Base-by-base conservation (phyloP, 2,329 filamentous ascomycete genomes). In the Penicillium sp. region DNA sequence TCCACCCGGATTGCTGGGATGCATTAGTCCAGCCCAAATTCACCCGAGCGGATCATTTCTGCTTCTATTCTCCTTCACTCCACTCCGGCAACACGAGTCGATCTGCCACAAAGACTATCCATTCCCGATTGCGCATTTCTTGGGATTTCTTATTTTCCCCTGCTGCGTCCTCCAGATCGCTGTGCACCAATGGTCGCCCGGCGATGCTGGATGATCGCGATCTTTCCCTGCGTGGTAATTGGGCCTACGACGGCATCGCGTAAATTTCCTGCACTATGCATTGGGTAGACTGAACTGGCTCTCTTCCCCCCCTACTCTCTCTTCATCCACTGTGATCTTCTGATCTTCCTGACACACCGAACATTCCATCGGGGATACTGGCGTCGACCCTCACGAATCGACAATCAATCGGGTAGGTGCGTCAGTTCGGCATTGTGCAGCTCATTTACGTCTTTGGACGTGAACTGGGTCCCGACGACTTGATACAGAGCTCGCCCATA, bases 1-100 rank as follows among this genome's bases (percentile, higher is more conserved):
- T 44, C 42, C 22, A 44, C 35, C 44, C 45, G 23, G 37, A 32
- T 14, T 28, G 18, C 44, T 51, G 47, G 48, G 42, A 48, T 45
- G 32, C 38, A 38, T 29, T 35, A 12, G 27, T 31, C 39, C 33
- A 35, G 29, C 22, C 32, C 18, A 27, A 29, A 35, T 41, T 35
- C 32, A 27, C 20, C 34, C 15, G 32, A 30, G 16, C 17, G 37
- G 17, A 11, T n/a, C 9, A 32, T 14, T 41, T 14, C 32, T 28
- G 25, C 23, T 38, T 28, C 12, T 16, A 18, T 16, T 18, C 31
- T 32, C 14, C 16, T 27, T 27, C 11, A 11, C 25, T n/a, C 25
- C 25, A 11, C 30, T 25, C 39, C 30, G 22, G 27, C 35, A 37
- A 44, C 44, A 44, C 44, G 41, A 47, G 41, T 41, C 23, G 17